Conservation (phyloP, 352 stramenopile species). For the Halophytophthora polymorphica region DNA sequence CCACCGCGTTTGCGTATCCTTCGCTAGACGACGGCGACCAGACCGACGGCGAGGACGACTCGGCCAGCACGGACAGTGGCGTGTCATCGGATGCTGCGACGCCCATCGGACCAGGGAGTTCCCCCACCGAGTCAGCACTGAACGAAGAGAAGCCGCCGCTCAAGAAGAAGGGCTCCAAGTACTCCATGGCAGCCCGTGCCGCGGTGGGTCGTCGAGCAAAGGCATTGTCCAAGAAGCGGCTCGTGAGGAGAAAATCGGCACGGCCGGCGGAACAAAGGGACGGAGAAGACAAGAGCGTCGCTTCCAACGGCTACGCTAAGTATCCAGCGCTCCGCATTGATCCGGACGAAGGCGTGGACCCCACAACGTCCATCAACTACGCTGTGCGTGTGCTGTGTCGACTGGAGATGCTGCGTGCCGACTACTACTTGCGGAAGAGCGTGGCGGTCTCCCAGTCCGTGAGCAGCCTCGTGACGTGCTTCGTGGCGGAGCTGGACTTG, state of each 20-base stretch:
- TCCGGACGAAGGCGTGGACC: slow-evolving; percentile 50
- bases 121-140: slow-evolving; percentile 12
- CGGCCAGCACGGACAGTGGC: slow-evolving; percentile 18
- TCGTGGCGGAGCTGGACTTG: slow-evolving; percentile 74
- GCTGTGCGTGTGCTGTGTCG: slow-evolving; percentile 60
- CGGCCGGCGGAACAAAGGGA: slow-evolving; percentile 37
- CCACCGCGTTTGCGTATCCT: slow-evolving; percentile 45
- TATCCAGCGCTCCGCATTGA: slow-evolving; percentile 71
- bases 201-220: slow-evolving; percentile 57
- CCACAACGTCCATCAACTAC: slow-evolving; percentile 51
- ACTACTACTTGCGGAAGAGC: slow-evolving; percentile 84
- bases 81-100: slow-evolving; percentile 15
- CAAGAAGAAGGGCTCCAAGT: slow-evolving; percentile 41
- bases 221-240: slow-evolving; percentile 37
- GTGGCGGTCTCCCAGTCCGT: slow-evolving; percentile 82
- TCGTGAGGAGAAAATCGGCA: slow-evolving; percentile 42
- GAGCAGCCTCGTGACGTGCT: slow-evolving; percentile 77
- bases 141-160: slow-evolving; percentile 13
- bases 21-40: slow-evolving; percentile 45
- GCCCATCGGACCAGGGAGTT: slow-evolving; percentile 11
- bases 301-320: slow-evolving; percentile 33
- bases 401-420: slow-evolving; percentile 68
- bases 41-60: slow-evolving; percentile 36
- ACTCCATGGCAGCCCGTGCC: slow-evolving; percentile 58
- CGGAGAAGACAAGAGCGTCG: slow-evolving; percentile 31